Percentiles rank a stretch among this genome's conserved stretches.
phyloP scores from a whole-genome alignment of 2,329 filamentous ascomycete genomes.

The Stagonosporopsis chrysanthemi region DNA sequence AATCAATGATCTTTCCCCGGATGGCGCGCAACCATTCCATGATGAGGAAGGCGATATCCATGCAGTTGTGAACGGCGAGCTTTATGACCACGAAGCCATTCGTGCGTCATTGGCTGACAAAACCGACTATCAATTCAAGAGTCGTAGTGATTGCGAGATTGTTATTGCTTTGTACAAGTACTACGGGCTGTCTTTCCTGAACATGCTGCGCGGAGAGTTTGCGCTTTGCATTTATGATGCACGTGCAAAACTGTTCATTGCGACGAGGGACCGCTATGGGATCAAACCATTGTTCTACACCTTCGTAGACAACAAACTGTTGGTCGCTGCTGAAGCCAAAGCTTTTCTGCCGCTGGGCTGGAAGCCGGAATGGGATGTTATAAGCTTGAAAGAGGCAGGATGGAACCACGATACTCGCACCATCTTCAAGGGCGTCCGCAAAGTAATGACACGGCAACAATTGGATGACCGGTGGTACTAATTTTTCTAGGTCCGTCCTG shows the following conservation, averaged over 20 bases:
- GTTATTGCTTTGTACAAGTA: slow-evolving; percentile 58
- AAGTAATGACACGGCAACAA: slow-evolving; percentile 25
- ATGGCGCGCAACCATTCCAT: slow-evolving; percentile 33
- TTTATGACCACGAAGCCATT: slow-evolving; percentile 62
- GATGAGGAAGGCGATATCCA: slow-evolving; percentile 50
- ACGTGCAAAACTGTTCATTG: slow-evolving; percentile 51
- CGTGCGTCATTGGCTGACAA: slow-evolving; percentile 45
- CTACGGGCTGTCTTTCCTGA: slow-evolving; percentile 54
- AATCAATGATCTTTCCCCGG: slow-evolving; percentile 32
- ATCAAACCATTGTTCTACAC: slow-evolving; percentile 66
- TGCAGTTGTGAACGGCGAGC: slow-evolving; percentile 65
- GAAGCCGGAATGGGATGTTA: slow-evolving; percentile 62
- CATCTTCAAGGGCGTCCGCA: slow-evolving; percentile 58
- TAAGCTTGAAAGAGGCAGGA: slow-evolving; percentile 52
- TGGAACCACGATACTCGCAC: slow-evolving; percentile 58
- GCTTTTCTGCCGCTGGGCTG: slow-evolving; percentile 60
- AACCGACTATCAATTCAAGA: slow-evolving; percentile 53
- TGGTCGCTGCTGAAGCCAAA: slow-evolving; percentile 63
- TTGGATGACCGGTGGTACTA: slow-evolving; percentile 11
- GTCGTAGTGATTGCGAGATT: slow-evolving; percentile 60
- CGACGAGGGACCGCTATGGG: slow-evolving; percentile 63
- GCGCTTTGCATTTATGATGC: slow-evolving; percentile 61
- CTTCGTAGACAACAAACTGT: slow-evolving; percentile 47
- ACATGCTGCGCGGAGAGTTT: slow-evolving; percentile 62
- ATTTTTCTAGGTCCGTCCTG: slow-evolving; percentile 47